Conservation (phyloP, 805 yeast species). For the Nakazawaea anatomiae region DNA sequence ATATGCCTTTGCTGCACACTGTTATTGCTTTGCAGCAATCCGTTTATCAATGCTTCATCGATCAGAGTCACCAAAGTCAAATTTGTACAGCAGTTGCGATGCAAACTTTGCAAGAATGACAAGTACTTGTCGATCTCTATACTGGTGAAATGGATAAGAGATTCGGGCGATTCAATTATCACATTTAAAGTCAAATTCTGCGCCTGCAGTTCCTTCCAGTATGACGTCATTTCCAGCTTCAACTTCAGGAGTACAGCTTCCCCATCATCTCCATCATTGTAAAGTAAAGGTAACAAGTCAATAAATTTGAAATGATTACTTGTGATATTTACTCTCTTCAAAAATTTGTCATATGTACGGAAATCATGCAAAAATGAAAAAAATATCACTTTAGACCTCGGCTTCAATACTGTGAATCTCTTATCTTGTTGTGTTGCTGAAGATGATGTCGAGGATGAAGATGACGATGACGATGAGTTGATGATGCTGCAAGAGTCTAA, state of each 20-base stretch:
- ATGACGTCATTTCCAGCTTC: neutral
- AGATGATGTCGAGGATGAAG: slow-evolving; percentile 22
- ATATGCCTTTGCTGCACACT: slow-evolving; percentile 29
- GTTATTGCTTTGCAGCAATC: slow-evolving; percentile 12
- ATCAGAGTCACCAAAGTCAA: slow-evolving; percentile 17
- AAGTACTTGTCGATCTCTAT: neutral
- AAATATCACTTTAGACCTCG: slow-evolving; percentile 29
- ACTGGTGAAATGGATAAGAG: slow-evolving; percentile 16
- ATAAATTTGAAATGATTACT: slow-evolving; percentile 27
- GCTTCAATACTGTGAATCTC: slow-evolving; percentile 2
- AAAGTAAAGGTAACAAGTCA: slow-evolving; percentile 28
- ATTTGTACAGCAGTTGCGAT: slow-evolving; percentile 14
- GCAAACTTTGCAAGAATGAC: slow-evolving; percentile 2
- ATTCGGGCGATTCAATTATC: slow-evolving; percentile 20
- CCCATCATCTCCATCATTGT: slow-evolving; percentile 21
- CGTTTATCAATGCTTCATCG: slow-evolving; percentile 17
- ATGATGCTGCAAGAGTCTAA: slow-evolving; percentile 38
- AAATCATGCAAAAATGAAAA: slow-evolving; percentile 21
- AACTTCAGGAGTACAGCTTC: slow-evolving; percentile 17
- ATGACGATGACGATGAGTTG: slow-evolving; percentile 22
- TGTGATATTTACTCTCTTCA: slow-evolving; percentile 33
- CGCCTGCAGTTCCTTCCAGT: too few relatives aligned
- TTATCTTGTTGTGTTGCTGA: slow-evolving; percentile 19
- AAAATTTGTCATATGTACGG: slow-evolving; percentile 23
- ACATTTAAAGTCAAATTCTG: neutral